Evolutionary conservation across 2,329 filamentous ascomycete species (phyloP), one percentile per base, ranked within the genome.

Genomic region (Scolecobasidium constrictum): DNA sequence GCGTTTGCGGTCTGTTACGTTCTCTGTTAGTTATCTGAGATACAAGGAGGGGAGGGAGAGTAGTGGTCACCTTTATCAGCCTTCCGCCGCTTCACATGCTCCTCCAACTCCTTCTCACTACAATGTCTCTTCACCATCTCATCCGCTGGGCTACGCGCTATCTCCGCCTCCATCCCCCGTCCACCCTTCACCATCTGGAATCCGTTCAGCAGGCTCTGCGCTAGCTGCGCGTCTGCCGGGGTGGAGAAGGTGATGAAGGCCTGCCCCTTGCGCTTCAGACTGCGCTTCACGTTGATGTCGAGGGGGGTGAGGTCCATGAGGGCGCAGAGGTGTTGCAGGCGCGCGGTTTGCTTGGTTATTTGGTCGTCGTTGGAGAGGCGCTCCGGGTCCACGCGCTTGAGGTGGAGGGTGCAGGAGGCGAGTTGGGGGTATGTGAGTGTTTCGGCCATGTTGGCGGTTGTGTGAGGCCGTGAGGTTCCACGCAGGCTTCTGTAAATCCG

Each of bases 211-310:
- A 94, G 86, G 40, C 94, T 85, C 48, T 95, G 83, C 15, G 92
- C 90, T 49, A 78, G 74, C 41, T 75, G 69, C 3, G 88, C 88
- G n/a, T 80, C 77, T 43, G 87, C 83, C n/a, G 81, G 68, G 47
- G 71, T 75, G 53, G 93, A 86, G 59, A 87, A 96, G 36, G 96
- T 87, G 39, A 98, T 67, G 58, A 98, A 98, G 1, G 92, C 92
- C 65, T 98, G 92, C 11, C 92, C 92, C 60, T 93, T 95, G 35
- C 86, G 85, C 60, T 85, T 88, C 21, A 96, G 64, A 61, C 93
- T 95, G 49, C 77, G 86, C 68, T 94, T 94, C 35, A 85, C 85
- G 46, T 94, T 75, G 40, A 94, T 77, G 49, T 94, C 87, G 52
- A 94, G 66, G 5, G 34, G 31, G 18, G 35, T 19, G 17, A 28